phyloP scores from a whole-genome alignment of 2,329 filamentous ascomycete species.

The Dissoconium aciculare region DNA sequence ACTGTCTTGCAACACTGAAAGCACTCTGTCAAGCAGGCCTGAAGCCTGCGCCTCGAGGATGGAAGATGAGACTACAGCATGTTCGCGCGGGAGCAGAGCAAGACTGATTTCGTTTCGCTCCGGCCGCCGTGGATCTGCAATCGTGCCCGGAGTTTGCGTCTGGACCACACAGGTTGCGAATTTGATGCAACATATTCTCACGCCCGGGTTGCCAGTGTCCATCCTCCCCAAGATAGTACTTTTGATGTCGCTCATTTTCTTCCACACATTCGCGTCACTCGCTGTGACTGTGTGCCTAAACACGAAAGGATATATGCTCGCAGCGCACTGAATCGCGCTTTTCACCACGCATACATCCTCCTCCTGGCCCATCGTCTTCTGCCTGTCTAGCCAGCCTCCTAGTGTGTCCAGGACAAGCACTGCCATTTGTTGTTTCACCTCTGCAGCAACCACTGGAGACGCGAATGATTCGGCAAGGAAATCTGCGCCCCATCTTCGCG shows the following conservation, averaged over 20 bases:
- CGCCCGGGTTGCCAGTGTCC: conserved; percentile 61
- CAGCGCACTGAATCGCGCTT: conserved; percentile 72
- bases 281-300: conserved; percentile 84
- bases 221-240: conserved; percentile 74
- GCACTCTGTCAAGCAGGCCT: conserved; percentile 75
- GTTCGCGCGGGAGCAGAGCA: conserved; percentile 67
- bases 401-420: conserved; percentile 69
- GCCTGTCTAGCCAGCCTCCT: conserved; percentile 30
- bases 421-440: conserved; percentile 56
- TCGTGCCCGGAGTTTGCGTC: conserved; percentile 73
- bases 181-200: conserved; percentile 91
- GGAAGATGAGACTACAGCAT: conserved; percentile 62
- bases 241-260: conserved; percentile 78
- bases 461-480: conserved; percentile 94
- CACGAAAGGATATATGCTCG: conserved; percentile 84
- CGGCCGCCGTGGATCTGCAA: conserved; percentile 66
- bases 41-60: conserved; percentile 86
- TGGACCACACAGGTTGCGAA: conserved; percentile 89
- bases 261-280: conserved; percentile 69
- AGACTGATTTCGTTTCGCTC: conserved; percentile 75
- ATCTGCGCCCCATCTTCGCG: conserved; percentile 90
- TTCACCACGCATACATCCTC: conserved; percentile 71
- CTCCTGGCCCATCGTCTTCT: conserved; percentile 39
- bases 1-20: conserved; percentile 73
- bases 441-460: conserved; percentile 62